A percentile compares a stretch with the other conserved stretches of the same genome.
Evolutionary conservation across 1,284 basidiomycete genomes (phyloP).

Genomic region (Leucoagaricus sp.): DNA sequence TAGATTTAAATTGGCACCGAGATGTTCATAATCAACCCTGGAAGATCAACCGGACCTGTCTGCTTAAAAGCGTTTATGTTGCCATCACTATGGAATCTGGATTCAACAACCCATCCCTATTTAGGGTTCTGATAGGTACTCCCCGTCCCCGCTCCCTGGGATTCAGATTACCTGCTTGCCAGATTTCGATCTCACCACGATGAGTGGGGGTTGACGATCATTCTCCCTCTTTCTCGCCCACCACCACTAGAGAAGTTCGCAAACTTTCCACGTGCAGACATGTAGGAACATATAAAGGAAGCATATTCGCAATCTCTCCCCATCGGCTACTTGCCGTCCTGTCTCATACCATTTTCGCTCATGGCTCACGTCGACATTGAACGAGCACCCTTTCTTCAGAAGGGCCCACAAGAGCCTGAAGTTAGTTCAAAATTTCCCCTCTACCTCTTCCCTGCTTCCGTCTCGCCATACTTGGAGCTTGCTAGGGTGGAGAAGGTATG

Average conservation of each 20-base stretch:
- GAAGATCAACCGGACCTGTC: background rate
- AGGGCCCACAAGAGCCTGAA: conserved; percentile 15
- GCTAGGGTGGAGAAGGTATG: conserved; percentile 51
- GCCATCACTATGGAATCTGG: conserved; percentile 10
- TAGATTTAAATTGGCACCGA: no score
- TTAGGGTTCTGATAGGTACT: conserved; percentile 11
- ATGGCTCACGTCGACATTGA: conserved; percentile 31
- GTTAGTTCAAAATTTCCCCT: conserved; percentile 31
- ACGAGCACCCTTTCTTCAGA: conserved; percentile 29
- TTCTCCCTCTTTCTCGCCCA: conserved; percentile 2
- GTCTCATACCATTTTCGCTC: background rate
- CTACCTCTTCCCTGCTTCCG: conserved; percentile 28
- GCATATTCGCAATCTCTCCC: conserved; percentile 1
- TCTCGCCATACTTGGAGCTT: conserved; percentile 49
- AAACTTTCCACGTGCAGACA: conserved; percentile 16
- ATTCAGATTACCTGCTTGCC: background rate
- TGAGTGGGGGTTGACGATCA: conserved; percentile 12
- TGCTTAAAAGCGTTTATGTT: conserved; percentile 7
- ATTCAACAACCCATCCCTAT: conserved; percentile 4
- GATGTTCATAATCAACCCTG: background rate
- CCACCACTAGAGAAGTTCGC: conserved; percentile 7
- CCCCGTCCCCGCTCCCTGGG: conserved; percentile 2
- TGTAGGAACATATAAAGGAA: conserved; percentile 16
- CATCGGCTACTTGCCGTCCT: background rate
- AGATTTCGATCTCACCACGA: conserved; percentile 13